Evolutionary conservation across 2,329 filamentous ascomycete species (phyloP).

Genomic region (Cladophialophora exuberans): DNA sequence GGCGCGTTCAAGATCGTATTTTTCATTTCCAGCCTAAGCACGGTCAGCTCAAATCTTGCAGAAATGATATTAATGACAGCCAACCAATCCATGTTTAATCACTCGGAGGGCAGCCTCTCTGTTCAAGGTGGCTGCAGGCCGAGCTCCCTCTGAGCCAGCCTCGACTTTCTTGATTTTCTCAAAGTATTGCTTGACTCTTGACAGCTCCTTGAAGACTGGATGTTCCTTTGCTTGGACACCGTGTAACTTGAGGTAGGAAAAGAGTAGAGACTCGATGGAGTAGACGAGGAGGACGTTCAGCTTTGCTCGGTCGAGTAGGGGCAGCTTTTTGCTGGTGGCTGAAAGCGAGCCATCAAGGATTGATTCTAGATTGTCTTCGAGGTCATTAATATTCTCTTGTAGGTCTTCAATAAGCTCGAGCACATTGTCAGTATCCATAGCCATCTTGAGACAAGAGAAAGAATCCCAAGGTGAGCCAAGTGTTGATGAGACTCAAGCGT

Average conservation of each 20-base stretch:
- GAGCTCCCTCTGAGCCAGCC: slow-evolving; percentile 57
- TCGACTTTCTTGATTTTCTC: slow-evolving; percentile 84
- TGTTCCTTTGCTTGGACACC: slow-evolving; percentile 82
- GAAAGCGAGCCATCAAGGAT: slow-evolving; percentile 68
- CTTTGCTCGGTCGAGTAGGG: slow-evolving; percentile 93
- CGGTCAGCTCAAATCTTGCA: slow-evolving; percentile 1
- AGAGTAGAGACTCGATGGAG: slow-evolving; percentile 79
- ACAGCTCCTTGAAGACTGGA: slow-evolving; percentile 81
- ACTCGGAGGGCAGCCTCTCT: slow-evolving; percentile 80
- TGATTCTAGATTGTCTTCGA: slow-evolving; percentile 75
- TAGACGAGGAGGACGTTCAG: slow-evolving; percentile 88
- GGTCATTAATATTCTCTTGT: slow-evolving; percentile 75
- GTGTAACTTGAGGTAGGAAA: slow-evolving; percentile 78
- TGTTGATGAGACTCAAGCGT: no score
- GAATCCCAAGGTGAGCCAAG: no score
- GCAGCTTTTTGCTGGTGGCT: slow-evolving; percentile 74
- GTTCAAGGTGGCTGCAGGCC: slow-evolving; percentile 63
- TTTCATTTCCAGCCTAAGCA: slow-evolving; percentile 52
- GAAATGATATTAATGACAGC: not conserved
- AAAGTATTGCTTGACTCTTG: slow-evolving; percentile 87
- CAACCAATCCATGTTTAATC: slow-evolving; percentile 77
- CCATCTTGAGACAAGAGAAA: not conserved
- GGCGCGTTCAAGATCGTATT: slow-evolving; percentile 54
- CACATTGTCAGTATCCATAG: slow-evolving; percentile 42
- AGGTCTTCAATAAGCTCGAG: slow-evolving; percentile 72